phyloP scores from a whole-genome alignment of 257 asterid genomes.

The Verbascum thapsus region DNA sequence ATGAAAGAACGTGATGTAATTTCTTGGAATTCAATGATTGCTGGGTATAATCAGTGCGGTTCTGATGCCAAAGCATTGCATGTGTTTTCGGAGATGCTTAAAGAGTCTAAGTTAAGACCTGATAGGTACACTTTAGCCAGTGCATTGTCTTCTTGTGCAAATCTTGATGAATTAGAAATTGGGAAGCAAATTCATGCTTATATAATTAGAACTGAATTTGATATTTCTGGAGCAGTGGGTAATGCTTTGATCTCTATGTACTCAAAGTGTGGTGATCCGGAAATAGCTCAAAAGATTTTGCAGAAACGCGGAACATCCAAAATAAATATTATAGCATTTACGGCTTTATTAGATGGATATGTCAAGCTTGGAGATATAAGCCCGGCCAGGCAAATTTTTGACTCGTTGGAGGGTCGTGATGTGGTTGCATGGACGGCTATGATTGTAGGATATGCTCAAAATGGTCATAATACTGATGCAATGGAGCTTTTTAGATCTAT shows the following conservation, averaged over 20 bases:
- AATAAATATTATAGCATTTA: conserved; percentile 67
- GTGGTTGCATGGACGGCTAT: conserved; percentile 93
- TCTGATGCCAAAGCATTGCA: conserved; percentile 53
- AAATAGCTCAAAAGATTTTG: conserved; percentile 53
- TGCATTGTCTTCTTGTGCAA: conserved; percentile 75
- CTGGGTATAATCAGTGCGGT: conserved; percentile 79
- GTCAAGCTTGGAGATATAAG: conserved; percentile 69
- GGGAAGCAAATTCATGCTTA: conserved; percentile 81
- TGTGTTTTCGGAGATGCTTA: conserved; percentile 61
- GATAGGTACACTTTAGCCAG: conserved; percentile 74
- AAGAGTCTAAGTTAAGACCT: conserved; percentile 47
- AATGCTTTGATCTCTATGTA: conserved; percentile 81
- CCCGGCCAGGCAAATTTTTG: conserved; percentile 81
- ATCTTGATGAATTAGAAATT: conserved; percentile 41
- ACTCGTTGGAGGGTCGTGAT: conserved; percentile 64
- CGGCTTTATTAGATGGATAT: conserved; percentile 79
- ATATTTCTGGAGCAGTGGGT: conserved; percentile 61
- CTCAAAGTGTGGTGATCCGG: conserved; percentile 69
- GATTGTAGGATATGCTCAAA: conserved; percentile 79
- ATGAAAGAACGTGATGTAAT: conserved; percentile 69
- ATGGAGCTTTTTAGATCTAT: conserved; percentile 64
- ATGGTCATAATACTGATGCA: conserved; percentile 61
- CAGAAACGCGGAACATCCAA: conserved; percentile 40
- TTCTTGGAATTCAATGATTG: conserved; percentile 82
- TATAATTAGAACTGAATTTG: conserved; percentile 53